These are phyloP conservation scores for Halocafeteria seosinensis DNA, from an alignment of 108 stramenopile genomes.

Conservation along the genomic window DNA sequence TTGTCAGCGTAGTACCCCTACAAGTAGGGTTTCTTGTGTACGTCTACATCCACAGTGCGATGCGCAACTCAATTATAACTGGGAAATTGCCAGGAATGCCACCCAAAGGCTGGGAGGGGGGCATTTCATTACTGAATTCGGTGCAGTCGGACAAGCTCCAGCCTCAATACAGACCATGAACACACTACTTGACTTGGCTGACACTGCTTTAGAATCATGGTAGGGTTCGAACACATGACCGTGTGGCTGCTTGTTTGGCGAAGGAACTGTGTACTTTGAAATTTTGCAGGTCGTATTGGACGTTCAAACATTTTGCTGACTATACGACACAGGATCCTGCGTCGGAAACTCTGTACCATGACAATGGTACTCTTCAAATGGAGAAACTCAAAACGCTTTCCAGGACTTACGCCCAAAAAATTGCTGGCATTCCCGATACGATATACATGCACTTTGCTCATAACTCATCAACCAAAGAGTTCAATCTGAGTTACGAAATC, in stretches of 20 bases:
- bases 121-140: slow-evolving; percentile 19
- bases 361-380: background rate
- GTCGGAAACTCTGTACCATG: slow-evolving; percentile 2
- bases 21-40: too few species aligned
- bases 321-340: slow-evolving; percentile 11
- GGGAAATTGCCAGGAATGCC: background rate
- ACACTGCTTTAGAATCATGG: slow-evolving; percentile 1
- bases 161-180: background rate
- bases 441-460: background rate
- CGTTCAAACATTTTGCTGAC: slow-evolving; percentile 20
- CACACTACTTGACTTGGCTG: background rate
- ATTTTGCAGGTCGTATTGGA: slow-evolving; percentile 24
- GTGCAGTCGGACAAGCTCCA: background rate
- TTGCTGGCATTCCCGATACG: background rate
- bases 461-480: background rate
- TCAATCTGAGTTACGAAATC: background rate
- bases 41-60: too few species aligned
- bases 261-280: too few species aligned
- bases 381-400: background rate
- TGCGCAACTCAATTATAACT: slow-evolving; percentile 1
- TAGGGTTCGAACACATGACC: too few species aligned
- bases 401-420: background rate
- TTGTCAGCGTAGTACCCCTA: too few species aligned
- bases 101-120: slow-evolving; percentile 5
- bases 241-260: too few species aligned